phyloP scores from a whole-genome alignment of 1,284 basidiomycete genomes.

The Irpex rosettiformis region DNA sequence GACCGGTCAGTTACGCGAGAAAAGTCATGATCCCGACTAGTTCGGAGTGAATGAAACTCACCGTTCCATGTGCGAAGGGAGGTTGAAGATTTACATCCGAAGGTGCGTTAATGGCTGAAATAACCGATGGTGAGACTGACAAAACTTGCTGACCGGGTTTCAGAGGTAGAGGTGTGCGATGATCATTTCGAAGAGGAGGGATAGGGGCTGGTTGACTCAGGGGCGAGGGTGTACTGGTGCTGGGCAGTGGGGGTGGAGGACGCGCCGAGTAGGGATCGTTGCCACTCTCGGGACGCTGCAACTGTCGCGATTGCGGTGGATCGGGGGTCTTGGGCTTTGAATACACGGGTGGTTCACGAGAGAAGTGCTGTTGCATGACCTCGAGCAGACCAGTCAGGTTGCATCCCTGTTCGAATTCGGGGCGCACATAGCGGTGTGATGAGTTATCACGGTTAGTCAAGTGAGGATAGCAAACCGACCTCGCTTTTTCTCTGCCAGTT shows the following conservation, averaged over 20 bases:
- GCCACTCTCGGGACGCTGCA: conserved; percentile 14
- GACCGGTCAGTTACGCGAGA: conserved; percentile 6
- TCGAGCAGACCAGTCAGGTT: conserved; percentile 64
- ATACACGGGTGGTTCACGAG: conserved; percentile 85
- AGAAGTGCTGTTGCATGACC: conserved; percentile 80
- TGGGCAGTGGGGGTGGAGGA: conserved; percentile 30
- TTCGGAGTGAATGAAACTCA: not conserved
- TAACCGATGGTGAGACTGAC: conserved; percentile 17
- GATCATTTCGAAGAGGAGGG: conserved; percentile 18
- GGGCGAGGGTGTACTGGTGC: conserved; percentile 19
- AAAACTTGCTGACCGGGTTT: conserved; percentile 34
- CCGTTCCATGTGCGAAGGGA: conserved; percentile 4
- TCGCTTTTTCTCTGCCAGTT: conserved; percentile 85
- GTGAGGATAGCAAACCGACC: too few relatives aligned
- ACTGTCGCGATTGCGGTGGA: conserved; percentile 15
- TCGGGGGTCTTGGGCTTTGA: conserved; percentile 61
- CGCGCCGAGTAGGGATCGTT: conserved; percentile 25
- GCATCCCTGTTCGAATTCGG: conserved; percentile 49
- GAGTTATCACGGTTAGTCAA: too few relatives aligned
- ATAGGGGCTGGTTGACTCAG: conserved; percentile 20
- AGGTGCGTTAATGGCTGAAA: not conserved
- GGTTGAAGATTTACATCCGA: conserved; percentile 20
- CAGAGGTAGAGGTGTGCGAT: conserved; percentile 43
- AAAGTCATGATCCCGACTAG: conserved; percentile 11
- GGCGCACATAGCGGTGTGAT: conserved; percentile 8